Evolutionary conservation across 257 asterid genomes (phyloP).

Genomic region (Perilla frutescens): DNA sequence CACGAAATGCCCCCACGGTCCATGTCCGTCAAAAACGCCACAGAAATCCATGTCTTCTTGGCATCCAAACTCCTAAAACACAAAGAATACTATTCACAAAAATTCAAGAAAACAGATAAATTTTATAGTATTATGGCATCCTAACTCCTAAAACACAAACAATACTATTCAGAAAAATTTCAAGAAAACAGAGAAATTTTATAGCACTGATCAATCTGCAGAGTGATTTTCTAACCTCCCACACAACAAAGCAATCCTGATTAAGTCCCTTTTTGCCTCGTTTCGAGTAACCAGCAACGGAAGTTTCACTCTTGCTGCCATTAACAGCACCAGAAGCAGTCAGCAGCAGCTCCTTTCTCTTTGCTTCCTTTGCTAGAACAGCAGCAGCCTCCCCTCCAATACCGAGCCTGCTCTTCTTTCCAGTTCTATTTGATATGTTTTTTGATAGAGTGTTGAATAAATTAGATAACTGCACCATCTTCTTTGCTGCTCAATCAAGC

Average conservation of each 20-base stretch:
- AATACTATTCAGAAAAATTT: background rate
- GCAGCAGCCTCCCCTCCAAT: conserved; percentile 51
- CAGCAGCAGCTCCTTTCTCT: conserved; percentile 55
- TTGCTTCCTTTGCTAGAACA: conserved; percentile 64
- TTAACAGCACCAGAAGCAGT: conserved; percentile 60
- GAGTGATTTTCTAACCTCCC: conserved; percentile 59
- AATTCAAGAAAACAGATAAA: background rate
- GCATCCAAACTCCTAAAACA: conserved; percentile 69
- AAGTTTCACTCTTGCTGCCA: conserved; percentile 39
- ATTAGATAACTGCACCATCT: conserved; percentile 70
- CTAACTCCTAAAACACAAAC: conserved; percentile 61
- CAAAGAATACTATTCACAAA: background rate
- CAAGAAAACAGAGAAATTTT: background rate
- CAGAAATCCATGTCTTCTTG: conserved; percentile 75
- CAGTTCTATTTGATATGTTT: conserved; percentile 48
- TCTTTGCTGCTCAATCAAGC: conserved; percentile 8
- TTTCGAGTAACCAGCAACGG: conserved; percentile 55
- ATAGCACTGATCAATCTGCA: background rate
- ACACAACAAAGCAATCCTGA: conserved; percentile 66
- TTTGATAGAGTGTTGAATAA: conserved; percentile 61
- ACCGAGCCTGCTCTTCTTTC: conserved; percentile 52
- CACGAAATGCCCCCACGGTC: conserved; percentile 84
- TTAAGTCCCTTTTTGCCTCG: conserved; percentile 73
- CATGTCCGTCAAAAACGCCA: conserved; percentile 89
- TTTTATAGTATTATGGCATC: conserved; percentile 42